Percentiles rank a stretch among this genome's conserved stretches.
These are phyloP conservation scores for Parastagonospora nodorum DNA, from an alignment of 2,329 filamentous ascomycete genomes.

Conservation along the genomic window DNA sequence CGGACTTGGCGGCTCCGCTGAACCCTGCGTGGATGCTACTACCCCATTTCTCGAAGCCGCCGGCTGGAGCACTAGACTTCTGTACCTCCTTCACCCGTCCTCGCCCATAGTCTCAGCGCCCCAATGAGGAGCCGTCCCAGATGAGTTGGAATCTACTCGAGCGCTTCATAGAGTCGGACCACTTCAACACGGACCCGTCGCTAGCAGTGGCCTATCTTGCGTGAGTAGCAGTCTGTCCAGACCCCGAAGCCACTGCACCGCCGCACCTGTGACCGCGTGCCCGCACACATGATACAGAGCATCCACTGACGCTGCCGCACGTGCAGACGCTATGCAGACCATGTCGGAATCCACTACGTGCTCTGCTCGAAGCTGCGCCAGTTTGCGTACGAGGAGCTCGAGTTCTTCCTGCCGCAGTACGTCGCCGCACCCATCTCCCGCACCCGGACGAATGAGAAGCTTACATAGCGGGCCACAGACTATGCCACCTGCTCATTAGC, in stretches of 20 bases:
- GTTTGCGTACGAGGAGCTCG: conserved; percentile 88
- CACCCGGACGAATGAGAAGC: conserved; percentile 47
- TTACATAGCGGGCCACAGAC: conserved; percentile 38
- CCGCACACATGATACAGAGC: conserved; percentile 5
- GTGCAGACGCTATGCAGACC: conserved; percentile 79
- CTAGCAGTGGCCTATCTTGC: conserved; percentile 87
- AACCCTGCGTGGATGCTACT: no score
- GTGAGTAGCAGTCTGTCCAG: conserved; percentile 60
- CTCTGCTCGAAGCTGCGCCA: conserved; percentile 87
- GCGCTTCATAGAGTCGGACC: conserved; percentile 90
- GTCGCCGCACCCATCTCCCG: conserved; percentile 18
- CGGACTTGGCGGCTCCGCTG: no score
- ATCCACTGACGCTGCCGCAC: no score
- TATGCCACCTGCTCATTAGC: conserved; percentile 87
- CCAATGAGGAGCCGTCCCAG: conserved; percentile 46
- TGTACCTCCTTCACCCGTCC: conserved; percentile 5
- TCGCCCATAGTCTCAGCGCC: conserved; percentile 24
- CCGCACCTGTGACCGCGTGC: conserved; percentile 11
- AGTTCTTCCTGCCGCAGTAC: conserved; percentile 80
- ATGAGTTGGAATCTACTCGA: conserved; percentile 82
- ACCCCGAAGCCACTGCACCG: conserved; percentile 30
- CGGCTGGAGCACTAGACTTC: no score
- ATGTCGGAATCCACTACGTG: conserved; percentile 88
- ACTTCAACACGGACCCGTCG: conserved; percentile 90
- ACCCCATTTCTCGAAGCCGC: no score